phyloP scores from a whole-genome alignment of 1,284 basidiomycete genomes.

The Ceratobasidium sp. region DNA sequence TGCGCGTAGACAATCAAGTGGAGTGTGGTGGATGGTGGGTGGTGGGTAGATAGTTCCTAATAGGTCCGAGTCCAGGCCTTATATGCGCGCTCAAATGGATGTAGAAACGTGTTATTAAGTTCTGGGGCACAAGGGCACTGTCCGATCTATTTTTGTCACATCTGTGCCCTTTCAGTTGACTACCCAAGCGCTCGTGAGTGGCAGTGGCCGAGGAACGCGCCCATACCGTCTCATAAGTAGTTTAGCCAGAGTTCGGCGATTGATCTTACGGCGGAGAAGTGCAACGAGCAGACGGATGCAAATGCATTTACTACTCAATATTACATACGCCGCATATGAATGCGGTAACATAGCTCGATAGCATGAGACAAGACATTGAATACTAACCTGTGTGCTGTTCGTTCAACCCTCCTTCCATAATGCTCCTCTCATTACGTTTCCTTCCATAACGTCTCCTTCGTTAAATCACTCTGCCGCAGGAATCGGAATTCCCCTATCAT shows the following conservation, averaged over 20 bases:
- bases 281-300: no score
- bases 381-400: no score
- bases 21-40: background rate
- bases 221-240: no score
- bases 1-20: background rate
- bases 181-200: background rate
- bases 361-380: no score
- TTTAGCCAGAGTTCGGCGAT: no score
- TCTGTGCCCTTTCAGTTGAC: background rate
- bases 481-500: constrained; percentile 19
- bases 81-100: background rate
- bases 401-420: background rate
- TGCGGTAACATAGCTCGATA: no score
- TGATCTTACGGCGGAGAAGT: no score
- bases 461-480: background rate
- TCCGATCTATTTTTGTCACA: constrained; percentile 9
- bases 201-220: no score
- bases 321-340: no score
- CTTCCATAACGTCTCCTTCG: no score
- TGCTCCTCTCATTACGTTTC: no score
- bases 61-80: background rate
- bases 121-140: constrained; percentile 6
- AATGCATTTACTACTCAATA: no score
- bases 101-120: constrained; percentile 9
- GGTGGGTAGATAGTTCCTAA: background rate